phyloP scores from a whole-genome alignment of 805 yeast genomes.

The Hanseniaspora vineae region DNA sequence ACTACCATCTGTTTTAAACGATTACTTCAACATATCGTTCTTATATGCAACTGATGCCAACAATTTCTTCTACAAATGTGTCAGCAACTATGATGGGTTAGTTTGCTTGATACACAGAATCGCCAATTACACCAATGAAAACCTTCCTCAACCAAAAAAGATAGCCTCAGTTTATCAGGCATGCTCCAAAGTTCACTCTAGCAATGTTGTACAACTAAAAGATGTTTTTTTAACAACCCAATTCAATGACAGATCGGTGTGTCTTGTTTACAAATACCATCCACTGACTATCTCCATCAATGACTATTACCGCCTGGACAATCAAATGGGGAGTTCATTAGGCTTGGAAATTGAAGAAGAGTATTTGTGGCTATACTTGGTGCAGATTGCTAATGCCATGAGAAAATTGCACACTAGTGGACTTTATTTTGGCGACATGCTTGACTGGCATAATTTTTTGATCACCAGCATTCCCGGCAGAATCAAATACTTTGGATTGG shows the following conservation, averaged over 20 bases:
- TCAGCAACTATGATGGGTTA: constrained; percentile 65
- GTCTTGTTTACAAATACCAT: constrained; percentile 72
- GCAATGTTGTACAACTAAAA: constrained; percentile 51
- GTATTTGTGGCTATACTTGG: constrained; percentile 59
- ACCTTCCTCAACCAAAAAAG: constrained; percentile 38
- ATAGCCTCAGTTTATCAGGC: constrained; percentile 46
- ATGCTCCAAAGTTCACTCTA: constrained; percentile 41
- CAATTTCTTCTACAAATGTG: constrained; percentile 63
- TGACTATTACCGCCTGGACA: constrained; percentile 47
- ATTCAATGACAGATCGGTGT: constrained; percentile 68
- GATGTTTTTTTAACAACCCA: constrained; percentile 83
- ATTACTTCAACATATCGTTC: constrained; percentile 61
- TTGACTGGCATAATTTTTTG: constrained; percentile 57
- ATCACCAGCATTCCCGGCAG: constrained; percentile 56
- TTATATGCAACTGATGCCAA: constrained; percentile 35
- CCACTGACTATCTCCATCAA: constrained; percentile 62
- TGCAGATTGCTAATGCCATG: constrained; percentile 32
- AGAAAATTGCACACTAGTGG: constrained; percentile 1
- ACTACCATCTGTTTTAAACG: constrained; percentile 67
- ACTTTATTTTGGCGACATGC: constrained; percentile 32
- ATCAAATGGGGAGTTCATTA: constrained; percentile 7
- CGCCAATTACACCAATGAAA: constrained; percentile 35
- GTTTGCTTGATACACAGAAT: constrained; percentile 66
- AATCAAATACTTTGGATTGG: constrained; percentile 58
- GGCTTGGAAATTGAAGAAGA: constrained; percentile 5